Evolutionary conservation across 2,329 filamentous ascomycete species (phyloP), one percentile per base, ranked within the genome.

Genomic region (Epichloe baconii): DNA sequence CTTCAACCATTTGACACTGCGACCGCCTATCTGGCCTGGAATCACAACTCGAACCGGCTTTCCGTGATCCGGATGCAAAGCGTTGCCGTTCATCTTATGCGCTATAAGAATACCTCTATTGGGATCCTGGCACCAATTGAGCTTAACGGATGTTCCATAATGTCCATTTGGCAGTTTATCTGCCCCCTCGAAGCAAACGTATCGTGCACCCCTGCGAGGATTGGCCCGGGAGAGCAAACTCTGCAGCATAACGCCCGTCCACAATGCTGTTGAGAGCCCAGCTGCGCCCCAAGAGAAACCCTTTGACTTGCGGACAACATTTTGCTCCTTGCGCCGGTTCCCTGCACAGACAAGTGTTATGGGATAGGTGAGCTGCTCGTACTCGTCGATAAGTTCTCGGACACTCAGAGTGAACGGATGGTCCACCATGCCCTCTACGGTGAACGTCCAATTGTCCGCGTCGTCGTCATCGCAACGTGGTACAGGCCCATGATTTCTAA

Each of bases 211-310:
- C 53, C 83, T 76, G 58, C 75, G 72, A 1, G 88, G 88, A 53
- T 71, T 79, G 3, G 88, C 88, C 55, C 72, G 75, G 52, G 73
- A 74, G 15, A 95, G 72, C 4, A 95, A 67, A 54, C 91, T 84
- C 2, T 74, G 74, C 66, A 95, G 80, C 41, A 83, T 71, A 1
- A 89, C 85, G 21, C 90, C 90, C 0, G 90, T 96, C 75, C 87
- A 96, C 0, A 95, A 70, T 0, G 88, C 88, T 0, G 88, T 96
- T 0, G 88, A 94, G 5, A 96, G 65, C 23, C 89, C 90, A 4
- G 87, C 89, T 1, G 90, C 75, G 37, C 90, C 90, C 90, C 90
- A 96, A 2, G 88, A 95, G 69, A 96, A 96, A 0, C 90, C 90
- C 60, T 95, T 94, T 1, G 86, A 88, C 66, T 95, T 95, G 15